Evolutionary conservation across 139 green algal species (phyloP).

Genomic region (Coelastrella sp.): DNA sequence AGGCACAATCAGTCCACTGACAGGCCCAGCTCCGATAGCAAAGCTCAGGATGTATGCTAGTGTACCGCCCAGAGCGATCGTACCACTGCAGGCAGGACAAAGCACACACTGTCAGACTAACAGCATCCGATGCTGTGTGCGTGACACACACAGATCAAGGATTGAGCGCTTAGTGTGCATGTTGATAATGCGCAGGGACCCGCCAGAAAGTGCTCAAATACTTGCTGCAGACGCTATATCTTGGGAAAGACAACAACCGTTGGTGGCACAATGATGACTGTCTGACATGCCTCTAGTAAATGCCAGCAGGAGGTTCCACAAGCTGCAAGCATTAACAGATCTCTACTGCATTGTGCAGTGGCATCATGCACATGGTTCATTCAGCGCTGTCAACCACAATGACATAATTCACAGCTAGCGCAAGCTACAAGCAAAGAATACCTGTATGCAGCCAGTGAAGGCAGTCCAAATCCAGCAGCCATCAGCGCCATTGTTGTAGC

Average conservation of each 20-base stretch:
- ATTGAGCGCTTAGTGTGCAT: too few species aligned
- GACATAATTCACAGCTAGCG: too few species aligned
- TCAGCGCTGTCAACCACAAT: too few species aligned
- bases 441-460: conserved; percentile 63
- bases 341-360: too few species aligned
- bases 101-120: background rate
- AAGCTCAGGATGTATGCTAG: conserved; percentile 94
- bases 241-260: too few species aligned
- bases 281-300: too few species aligned
- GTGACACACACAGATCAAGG: background rate
- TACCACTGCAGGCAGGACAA: conserved; percentile 20
- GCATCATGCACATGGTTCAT: too few species aligned
- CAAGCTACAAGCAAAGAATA: background rate
- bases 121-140: background rate
- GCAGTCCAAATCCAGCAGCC: conserved; percentile 81
- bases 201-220: too few species aligned
- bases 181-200: too few species aligned
- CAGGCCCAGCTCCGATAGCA: conserved; percentile 72
- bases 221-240: too few species aligned
- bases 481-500: conserved; percentile 80
- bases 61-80: conserved; percentile 85
- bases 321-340: conserved; percentile 25
- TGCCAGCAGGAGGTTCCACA: too few species aligned
- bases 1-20: conserved; percentile 92
- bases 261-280: too few species aligned